Evolutionary conservation across 768 basidiomycete genomes (phyloP).

Genomic region (Sistotremastrum niveocremeum): DNA sequence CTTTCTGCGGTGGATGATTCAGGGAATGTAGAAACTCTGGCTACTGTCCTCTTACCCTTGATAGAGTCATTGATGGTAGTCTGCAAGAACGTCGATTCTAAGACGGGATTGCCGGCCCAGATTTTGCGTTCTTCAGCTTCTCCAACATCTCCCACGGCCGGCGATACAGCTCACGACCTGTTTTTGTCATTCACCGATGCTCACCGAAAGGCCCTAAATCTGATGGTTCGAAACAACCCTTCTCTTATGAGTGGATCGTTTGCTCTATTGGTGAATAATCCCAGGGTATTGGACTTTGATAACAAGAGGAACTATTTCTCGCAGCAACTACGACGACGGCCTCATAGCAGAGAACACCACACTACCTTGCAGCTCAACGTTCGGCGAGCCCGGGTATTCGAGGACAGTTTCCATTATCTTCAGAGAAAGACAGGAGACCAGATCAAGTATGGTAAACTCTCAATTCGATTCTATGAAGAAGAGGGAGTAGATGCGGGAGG

Average conservation of each 20-base stretch:
- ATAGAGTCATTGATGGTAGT: conserved; percentile 98
- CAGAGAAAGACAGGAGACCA: conserved; percentile 87
- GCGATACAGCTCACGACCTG: conserved; percentile 74
- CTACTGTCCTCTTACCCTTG: conserved; percentile 82
- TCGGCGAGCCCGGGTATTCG: conserved; percentile 83
- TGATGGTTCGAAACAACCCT: conserved; percentile 97
- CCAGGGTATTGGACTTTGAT: conserved; percentile 95
- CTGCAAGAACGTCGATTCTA: conserved; percentile 83
- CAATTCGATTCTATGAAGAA: conserved; percentile 90
- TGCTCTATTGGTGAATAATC: conserved; percentile 89
- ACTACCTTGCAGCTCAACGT: conserved; percentile 80
- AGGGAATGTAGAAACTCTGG: conserved; percentile 72
- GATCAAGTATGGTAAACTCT: conserved; percentile 96
- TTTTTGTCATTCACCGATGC: conserved; percentile 89
- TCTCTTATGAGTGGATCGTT: conserved; percentile 97
- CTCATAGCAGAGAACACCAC: conserved; percentile 67
- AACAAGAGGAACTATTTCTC: conserved; percentile 97
- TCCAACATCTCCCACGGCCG: conserved; percentile 41
- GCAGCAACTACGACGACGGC: conserved; percentile 80
- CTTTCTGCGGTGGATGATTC: conserved; percentile 71
- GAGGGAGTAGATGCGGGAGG: conserved; percentile 98
- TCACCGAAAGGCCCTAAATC: conserved; percentile 86
- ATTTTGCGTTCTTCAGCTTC: conserved; percentile 51
- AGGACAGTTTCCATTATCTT: conserved; percentile 90
- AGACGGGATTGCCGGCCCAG: conserved; percentile 33